Evolutionary conservation across 305 asterid genomes (phyloP).

Genomic region (Fraxinus velutina): DNA sequence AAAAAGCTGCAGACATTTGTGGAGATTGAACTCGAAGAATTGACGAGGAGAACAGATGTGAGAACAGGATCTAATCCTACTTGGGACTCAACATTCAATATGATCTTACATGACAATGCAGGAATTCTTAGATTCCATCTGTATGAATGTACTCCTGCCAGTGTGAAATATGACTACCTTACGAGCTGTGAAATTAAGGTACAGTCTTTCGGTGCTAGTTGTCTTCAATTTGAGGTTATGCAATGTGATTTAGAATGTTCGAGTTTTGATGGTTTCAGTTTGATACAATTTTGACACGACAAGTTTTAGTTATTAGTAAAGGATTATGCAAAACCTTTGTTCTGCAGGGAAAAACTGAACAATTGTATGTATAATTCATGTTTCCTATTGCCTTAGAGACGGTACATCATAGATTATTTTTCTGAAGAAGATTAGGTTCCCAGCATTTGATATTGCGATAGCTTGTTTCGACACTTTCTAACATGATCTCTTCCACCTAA

Average conservation of each 20-base stretch:
- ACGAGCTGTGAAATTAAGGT: slow-evolving; percentile 95
- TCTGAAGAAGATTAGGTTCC: not conserved
- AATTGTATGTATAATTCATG: not conserved
- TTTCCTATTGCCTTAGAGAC: not conserved
- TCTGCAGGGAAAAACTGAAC: not conserved
- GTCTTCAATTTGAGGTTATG: slow-evolving; percentile 15
- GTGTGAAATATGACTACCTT: slow-evolving; percentile 69
- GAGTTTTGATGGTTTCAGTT: not conserved
- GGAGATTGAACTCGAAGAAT: slow-evolving; percentile 83
- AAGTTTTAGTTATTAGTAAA: not conserved
- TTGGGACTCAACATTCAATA: slow-evolving; percentile 85
- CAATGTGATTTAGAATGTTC: not conserved
- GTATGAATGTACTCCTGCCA: slow-evolving; percentile 67
- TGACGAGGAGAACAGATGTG: slow-evolving; percentile 70
- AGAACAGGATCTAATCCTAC: slow-evolving; percentile 65
- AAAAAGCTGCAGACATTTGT: slow-evolving; percentile 71
- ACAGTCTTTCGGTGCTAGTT: slow-evolving; percentile 12
- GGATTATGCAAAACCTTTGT: not conserved
- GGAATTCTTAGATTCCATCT: slow-evolving; percentile 71
- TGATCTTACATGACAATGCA: slow-evolving; percentile 72
- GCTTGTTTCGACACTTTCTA: not conserved
- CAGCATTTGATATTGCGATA: not conserved
- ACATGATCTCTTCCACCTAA: slow-evolving; percentile 8
- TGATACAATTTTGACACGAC: not conserved
- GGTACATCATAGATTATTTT: not conserved